These are phyloP conservation scores for Cladosporium sp. DNA, from an alignment of 2,329 filamentous ascomycete species.

Conservation along the genomic window DNA sequence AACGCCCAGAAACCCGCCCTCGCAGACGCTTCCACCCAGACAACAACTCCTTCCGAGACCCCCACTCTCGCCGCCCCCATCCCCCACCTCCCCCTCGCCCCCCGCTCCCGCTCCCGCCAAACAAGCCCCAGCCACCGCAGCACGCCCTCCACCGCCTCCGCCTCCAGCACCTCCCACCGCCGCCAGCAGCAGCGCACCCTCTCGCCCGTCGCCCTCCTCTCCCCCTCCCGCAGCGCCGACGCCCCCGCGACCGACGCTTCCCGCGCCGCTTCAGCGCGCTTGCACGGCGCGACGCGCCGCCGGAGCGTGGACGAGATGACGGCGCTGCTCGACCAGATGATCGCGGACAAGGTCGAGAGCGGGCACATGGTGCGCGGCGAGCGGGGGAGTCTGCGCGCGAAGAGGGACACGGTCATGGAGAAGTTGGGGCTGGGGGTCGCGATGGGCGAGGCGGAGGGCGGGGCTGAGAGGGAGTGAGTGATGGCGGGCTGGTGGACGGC, in stretches of 20 bases:
- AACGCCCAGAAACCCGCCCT: conserved; percentile 11
- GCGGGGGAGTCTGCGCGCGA: conserved; percentile 57
- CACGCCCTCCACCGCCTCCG: conserved; percentile 19
- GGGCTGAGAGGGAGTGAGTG: no score
- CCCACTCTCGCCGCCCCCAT: not conserved
- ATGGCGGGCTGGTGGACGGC: no score
- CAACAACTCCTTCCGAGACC: conserved; percentile 7
- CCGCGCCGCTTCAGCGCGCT: conserved; percentile 1
- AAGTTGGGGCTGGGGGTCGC: not conserved
- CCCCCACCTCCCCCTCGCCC: not conserved
- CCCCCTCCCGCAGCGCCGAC: conserved; percentile 8
- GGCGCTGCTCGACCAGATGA: conserved; percentile 91
- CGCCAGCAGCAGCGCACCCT: conserved; percentile 26
- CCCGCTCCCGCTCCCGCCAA: conserved; percentile 1
- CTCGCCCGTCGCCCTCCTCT: conserved; percentile 25
- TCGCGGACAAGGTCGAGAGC: conserved; percentile 75
- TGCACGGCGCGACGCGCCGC: conserved; percentile 15
- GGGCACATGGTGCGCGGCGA: conserved; percentile 63
- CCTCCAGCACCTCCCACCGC: conserved; percentile 22
- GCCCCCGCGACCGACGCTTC: not conserved
- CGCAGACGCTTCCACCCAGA: conserved; percentile 13
- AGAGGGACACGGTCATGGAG: conserved; percentile 27
- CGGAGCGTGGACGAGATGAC: conserved; percentile 88
- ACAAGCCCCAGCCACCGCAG: conserved; percentile 21
- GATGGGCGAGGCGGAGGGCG: no score